Evolutionary conservation across 2,329 filamentous ascomycete species (phyloP).

Genomic region (Colletotrichum lindemuthianum): DNA sequence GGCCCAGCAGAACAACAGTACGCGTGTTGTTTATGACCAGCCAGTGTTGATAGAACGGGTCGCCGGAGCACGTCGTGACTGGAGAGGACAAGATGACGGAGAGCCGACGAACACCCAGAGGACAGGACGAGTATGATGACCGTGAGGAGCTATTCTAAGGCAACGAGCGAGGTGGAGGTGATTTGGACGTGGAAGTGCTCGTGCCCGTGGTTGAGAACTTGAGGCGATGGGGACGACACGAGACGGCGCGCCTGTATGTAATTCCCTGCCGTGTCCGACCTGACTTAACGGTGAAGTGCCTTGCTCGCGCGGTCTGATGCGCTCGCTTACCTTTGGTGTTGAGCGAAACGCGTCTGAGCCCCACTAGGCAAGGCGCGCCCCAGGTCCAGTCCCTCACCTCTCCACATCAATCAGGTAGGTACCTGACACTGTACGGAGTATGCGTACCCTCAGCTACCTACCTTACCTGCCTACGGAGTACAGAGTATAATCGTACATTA

Average conservation of each 20-base stretch:
- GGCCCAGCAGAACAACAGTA: background rate
- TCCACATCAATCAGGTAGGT: background rate
- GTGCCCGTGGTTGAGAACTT: too few species aligned
- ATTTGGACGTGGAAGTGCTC: too few species aligned
- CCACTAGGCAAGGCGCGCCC: slow-evolving; percentile 4
- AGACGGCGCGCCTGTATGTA: slow-evolving; percentile 29
- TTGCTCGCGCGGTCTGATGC: slow-evolving; percentile 11
- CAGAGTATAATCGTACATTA: too few species aligned
- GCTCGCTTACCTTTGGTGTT: slow-evolving; percentile 28
- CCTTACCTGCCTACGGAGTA: too few species aligned
- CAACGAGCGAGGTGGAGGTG: slow-evolving; percentile 30
- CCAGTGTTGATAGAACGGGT: too few species aligned
- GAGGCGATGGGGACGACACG: slow-evolving; percentile 32
- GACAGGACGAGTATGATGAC: too few species aligned
- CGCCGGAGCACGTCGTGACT: too few species aligned
- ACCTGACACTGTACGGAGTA: background rate
- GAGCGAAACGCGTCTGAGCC: slow-evolving; percentile 31
- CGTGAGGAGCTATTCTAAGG: slow-evolving; percentile 15
- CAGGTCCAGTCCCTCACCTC: slow-evolving; percentile 6
- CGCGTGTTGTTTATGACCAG: too few species aligned
- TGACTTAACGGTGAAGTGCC: slow-evolving; percentile 10
- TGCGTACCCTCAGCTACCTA: too few species aligned
- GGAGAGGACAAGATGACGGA: too few species aligned
- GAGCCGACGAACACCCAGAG: too few species aligned
- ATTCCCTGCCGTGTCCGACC: slow-evolving; percentile 6